Evolutionary conservation across 163 green algal species (phyloP).

Genomic region (Botryococcus braunii): DNA sequence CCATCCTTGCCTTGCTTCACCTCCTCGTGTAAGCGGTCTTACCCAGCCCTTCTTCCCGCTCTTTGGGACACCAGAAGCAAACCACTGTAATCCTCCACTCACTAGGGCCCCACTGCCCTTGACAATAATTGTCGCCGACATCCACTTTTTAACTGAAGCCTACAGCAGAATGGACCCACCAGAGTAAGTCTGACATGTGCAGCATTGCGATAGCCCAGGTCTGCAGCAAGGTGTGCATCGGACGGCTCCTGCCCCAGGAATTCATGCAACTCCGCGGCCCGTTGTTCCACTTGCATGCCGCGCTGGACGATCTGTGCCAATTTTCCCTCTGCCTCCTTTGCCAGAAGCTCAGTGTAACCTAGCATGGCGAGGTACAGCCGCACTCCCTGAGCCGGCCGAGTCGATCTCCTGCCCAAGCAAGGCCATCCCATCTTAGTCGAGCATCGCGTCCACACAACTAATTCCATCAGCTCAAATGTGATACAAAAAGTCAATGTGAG

Average conservation of each 20-base stretch:
- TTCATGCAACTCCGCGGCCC: slow-evolving; percentile 9
- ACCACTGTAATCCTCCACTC: neutral
- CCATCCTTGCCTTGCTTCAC: neutral
- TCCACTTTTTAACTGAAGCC: neutral
- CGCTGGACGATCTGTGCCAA: slow-evolving; percentile 21
- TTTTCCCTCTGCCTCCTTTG: slow-evolving; percentile 12
- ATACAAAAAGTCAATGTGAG: too few species aligned
- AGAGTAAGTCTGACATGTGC: neutral
- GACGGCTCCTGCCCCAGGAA: slow-evolving; percentile 32
- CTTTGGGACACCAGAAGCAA: neutral
- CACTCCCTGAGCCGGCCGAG: neutral
- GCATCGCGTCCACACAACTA: too few species aligned
- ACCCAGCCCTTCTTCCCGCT: neutral
- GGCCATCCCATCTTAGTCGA: too few species aligned
- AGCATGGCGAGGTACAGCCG: slow-evolving; percentile 13
- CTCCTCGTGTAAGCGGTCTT: neutral
- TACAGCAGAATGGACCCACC: neutral
- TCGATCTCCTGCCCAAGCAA: neutral
- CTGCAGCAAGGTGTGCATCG: neutral
- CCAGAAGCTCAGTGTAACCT: slow-evolving; percentile 28
- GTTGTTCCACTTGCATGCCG: slow-evolving; percentile 8
- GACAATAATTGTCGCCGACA: neutral
- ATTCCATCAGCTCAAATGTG: too few species aligned
- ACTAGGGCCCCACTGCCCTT: neutral
- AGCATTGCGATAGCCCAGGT: neutral